Base-by-base conservation (phyloP, 495 filamentous ascomycete species). In the Xylaria cubensis region DNA sequence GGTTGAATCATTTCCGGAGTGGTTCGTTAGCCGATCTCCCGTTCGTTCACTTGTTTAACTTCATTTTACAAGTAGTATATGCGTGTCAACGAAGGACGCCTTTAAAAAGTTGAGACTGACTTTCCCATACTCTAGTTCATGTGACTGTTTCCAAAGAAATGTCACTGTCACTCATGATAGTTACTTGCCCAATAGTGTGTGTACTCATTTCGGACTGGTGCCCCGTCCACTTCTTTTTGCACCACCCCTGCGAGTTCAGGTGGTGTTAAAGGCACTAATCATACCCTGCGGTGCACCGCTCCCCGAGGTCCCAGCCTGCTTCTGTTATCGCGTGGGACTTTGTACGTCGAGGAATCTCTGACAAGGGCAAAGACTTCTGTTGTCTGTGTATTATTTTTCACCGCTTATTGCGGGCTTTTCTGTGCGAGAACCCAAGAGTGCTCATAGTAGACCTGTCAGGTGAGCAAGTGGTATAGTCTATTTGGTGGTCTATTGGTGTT, bases 211-310 rank as follows among this genome's bases (percentile, higher is more conserved):
- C 39, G 21, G 36, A 44, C 39, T n/a, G 19, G 17, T 39, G 34
- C 58, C 32, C 55, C 58, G 58, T 21, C 58, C 17, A 39, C 34
- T 8, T 36, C 58, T 61, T 61, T 61, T 34, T 61, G 34, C n/a
- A 36, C 34, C 9, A 65, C 63, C 63, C 63, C 63, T 65, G 63
- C 39, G 24, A 39, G 44, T 42, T 13, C 39, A 42, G 12, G 39
- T 42, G 2, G 10, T 42, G 17, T 67, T n/a, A 24, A 41, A 21
- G 15, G 15, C 26, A 29, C 21, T 55, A 67, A 67, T 67, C 32
- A 34, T 41, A 67, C 65, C 65, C 64, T 55, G 50, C 65, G 26
- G n/a, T 67, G 65, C 19, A 67, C 65, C 34, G 24, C 48, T 36
- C 36, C 65, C 32, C 63, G 1, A 39, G 32, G 24, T 41, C 50